These are phyloP conservation scores for Jacaranda copaia DNA, from an alignment of 257 asterid species.

Conservation along the genomic window DNA sequence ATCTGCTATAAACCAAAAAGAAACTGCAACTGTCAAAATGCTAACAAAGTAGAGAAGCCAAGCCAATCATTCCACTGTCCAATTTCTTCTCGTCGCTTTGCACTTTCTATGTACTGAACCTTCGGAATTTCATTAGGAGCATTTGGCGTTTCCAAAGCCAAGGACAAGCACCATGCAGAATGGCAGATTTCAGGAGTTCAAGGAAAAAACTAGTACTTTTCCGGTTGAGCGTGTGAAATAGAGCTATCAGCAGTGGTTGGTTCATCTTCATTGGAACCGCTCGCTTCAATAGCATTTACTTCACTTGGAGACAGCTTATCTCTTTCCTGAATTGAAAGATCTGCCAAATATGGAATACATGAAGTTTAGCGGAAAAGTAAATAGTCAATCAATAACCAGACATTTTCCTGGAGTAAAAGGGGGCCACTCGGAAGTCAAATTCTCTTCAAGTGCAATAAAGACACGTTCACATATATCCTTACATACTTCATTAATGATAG, in stretches of 20 bases:
- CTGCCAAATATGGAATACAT: slow-evolving; percentile 29
- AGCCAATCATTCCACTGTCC: not conserved
- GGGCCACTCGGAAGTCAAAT: not conserved
- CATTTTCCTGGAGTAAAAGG: not conserved
- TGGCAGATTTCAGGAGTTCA: not conserved
- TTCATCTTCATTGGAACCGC: slow-evolving; percentile 1
- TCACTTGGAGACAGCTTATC: slow-evolving; percentile 33
- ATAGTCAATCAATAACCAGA: not conserved
- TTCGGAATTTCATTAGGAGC: slow-evolving; percentile 8
- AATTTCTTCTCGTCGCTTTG: not conserved
- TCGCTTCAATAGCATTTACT: slow-evolving; percentile 17
- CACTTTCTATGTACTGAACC: not conserved
- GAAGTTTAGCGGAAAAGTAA: slow-evolving; percentile 10
- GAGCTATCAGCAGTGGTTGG: slow-evolving; percentile 28
- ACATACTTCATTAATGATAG: not conserved
- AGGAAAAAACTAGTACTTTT: slow-evolving; percentile 37
- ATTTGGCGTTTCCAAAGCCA: slow-evolving; percentile 4
- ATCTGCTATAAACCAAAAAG: not conserved
- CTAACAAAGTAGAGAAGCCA: not conserved
- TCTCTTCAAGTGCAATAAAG: slow-evolving; percentile 9
- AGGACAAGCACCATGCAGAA: not conserved
- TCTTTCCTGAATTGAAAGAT: slow-evolving; percentile 36
- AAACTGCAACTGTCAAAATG: not conserved
- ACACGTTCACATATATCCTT: slow-evolving; percentile 1
- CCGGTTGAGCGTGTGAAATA: slow-evolving; percentile 20